Evolutionary conservation across 139 green algal genomes (phyloP), one percentile per base, ranked within the genome.

Genomic region (Chlorella sorokiniana): DNA sequence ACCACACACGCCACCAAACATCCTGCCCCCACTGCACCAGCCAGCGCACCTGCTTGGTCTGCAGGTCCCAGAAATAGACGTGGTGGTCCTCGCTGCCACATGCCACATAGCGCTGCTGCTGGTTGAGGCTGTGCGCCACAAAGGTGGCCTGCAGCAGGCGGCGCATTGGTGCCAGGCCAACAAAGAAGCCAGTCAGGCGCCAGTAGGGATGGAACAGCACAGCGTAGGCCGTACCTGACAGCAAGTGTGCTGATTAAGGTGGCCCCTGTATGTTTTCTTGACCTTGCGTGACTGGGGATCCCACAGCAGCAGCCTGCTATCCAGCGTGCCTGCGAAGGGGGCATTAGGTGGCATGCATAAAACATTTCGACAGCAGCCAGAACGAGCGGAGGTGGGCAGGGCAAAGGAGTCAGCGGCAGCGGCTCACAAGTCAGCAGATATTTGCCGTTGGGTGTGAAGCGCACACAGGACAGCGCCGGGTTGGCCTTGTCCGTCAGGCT

Each of bases 401-500:
- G 48, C 14, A 16, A 16, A 16, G 48, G 48, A 16, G 48, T 11
- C 48, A 56, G 14, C 11, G 14, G 14, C 48, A 25, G 48, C 38
- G 0, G 37, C 31, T 14, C 51, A 83, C 78, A 52, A 35, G 81
- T 84, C 31, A 97, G 86, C 20, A 95, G 65, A 83, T 91, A 95
- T 22, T 83, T 83, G 52, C 91, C 93, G 75, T 98, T 98, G 71
- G 95, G 95, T 2, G 90, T 93, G 90, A 98, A 98, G 23, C 76
- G 75, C 1, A 92, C 91, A 64, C 84, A 94, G 11, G 89, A 92
- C 11, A 98, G 88, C 9, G 95, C 95, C 6, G 89, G 87, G 51
- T 86, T 89, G 23, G 88, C 83, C 3, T 88, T 83, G 73, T 95
- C 90, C 3, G 94, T 92, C 33, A 98, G 79, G 9, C 93, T 98